phyloP scores from a whole-genome alignment of 1,139 yeast genomes.

The Scheffersomyces lignicola region DNA sequence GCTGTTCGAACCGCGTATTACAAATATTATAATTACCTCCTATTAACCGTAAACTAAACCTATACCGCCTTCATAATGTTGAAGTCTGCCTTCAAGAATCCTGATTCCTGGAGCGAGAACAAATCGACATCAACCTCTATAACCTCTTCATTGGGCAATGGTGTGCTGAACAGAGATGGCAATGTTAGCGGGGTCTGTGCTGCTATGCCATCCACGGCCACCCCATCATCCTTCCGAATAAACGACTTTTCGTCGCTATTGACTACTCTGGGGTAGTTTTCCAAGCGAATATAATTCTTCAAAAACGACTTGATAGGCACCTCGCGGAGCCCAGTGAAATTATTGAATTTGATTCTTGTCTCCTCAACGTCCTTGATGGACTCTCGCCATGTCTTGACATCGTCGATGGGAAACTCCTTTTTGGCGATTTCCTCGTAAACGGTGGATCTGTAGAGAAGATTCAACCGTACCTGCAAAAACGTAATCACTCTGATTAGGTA shows the following conservation, averaged over 20 bases:
- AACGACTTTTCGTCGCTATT: not conserved
- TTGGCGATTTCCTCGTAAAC: slow-evolving; percentile 27
- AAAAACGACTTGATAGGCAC: slow-evolving; percentile 27
- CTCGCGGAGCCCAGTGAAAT: slow-evolving; percentile 27
- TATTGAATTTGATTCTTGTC: slow-evolving; percentile 26
- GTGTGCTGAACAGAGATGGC: not conserved
- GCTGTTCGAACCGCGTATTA: too few relatives aligned
- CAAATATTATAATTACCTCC: too few relatives aligned
- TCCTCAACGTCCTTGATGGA: slow-evolving; percentile 26
- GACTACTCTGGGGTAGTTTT: slow-evolving; percentile 30
- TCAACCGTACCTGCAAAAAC: slow-evolving; percentile 27
- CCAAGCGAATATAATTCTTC: slow-evolving; percentile 23
- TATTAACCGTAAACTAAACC: too few relatives aligned
- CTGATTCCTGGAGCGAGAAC: slow-evolving; percentile 15
- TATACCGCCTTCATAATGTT: slow-evolving; percentile 9
- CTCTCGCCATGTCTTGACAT: slow-evolving; percentile 30
- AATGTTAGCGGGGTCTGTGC: slow-evolving; percentile 3
- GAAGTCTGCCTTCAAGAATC: slow-evolving; percentile 19
- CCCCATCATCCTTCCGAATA: slow-evolving; percentile 6
- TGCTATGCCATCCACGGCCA: slow-evolving; percentile 5
- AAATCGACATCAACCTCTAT: slow-evolving; percentile 15
- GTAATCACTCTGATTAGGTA: slow-evolving; percentile 35
- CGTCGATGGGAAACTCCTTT: slow-evolving; percentile 28
- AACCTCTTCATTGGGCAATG: not conserved
- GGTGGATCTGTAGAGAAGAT: slow-evolving; percentile 26